Conservation (phyloP, 768 basidiomycete species). For the Macrolepiota albuminosa region DNA sequence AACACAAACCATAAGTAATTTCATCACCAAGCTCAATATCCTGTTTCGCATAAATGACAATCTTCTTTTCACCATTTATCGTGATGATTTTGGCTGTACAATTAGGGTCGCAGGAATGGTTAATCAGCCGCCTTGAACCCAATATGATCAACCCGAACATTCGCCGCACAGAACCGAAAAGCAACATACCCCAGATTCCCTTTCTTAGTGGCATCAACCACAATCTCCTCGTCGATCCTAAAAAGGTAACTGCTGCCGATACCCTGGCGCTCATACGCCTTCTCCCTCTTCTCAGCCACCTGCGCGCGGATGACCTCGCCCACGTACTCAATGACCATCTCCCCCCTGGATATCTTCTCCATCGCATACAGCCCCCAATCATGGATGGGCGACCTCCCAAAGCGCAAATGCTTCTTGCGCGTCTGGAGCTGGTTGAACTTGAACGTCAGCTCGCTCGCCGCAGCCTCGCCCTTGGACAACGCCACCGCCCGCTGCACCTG, state of each 20-base stretch:
- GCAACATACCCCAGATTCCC: conserved; percentile 90
- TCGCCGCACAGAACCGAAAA: conserved; percentile 3
- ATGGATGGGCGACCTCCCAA: conserved; percentile 93
- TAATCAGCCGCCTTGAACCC: conserved; percentile 79
- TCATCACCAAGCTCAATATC: conserved; percentile 96
- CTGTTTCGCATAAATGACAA: conserved; percentile 98
- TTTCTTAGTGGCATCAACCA: conserved; percentile 99
- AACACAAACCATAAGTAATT: conserved; percentile 84
- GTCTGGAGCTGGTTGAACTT: conserved; percentile 99
- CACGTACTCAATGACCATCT: conserved; percentile 99
- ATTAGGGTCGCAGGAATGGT: conserved; percentile 97
- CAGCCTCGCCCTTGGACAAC: conserved; percentile 64
- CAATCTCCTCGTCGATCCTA: conserved; percentile 95
- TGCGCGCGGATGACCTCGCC: conserved; percentile 94
- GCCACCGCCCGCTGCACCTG: conserved; percentile 80
- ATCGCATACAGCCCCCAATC: conserved; percentile 98
- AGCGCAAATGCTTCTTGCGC: conserved; percentile 95
- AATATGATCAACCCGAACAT: conserved; percentile 9
- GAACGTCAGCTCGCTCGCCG: conserved; percentile 68
- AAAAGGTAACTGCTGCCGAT: conserved; percentile 98
- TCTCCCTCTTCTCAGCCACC: conserved; percentile 96
- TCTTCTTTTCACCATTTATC: conserved; percentile 92
- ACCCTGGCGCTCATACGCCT: conserved; percentile 93
- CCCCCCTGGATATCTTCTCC: conserved; percentile 89
- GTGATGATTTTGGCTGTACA: conserved; percentile 90